These are phyloP conservation scores for Euphorbia tirucalli DNA, from an alignment of 345 rosid genomes.

Conservation along the genomic window DNA sequence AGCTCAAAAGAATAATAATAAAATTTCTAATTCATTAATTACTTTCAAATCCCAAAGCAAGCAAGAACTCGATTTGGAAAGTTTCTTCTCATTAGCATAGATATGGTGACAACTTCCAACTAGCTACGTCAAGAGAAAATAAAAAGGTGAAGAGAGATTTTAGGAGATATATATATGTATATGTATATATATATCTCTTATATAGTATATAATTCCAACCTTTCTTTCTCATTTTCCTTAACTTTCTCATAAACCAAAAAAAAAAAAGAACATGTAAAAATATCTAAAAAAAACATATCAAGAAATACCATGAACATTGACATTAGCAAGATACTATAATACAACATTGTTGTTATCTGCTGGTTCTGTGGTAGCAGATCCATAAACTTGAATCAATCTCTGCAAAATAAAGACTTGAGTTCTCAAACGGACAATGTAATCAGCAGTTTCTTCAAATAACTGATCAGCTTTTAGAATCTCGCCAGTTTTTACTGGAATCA, in stretches of 20 bases:
- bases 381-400: constrained; percentile 60
- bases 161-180: no score
- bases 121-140: no score
- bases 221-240: constrained; percentile 11
- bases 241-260: constrained; percentile 7
- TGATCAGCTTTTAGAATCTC: constrained; percentile 38
- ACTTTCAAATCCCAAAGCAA: constrained; percentile 16
- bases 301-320: not conserved
- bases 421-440: constrained; percentile 67
- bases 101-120: no score
- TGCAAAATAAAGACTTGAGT: constrained; percentile 66
- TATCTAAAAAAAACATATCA: constrained; percentile 4
- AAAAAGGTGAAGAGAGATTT: no score
- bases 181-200: no score
- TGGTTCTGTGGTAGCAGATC: constrained; percentile 30
- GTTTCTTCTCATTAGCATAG: not conserved
- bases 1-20: no score
- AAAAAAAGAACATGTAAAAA: not conserved
- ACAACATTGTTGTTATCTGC: constrained; percentile 13
- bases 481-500: constrained; percentile 42
- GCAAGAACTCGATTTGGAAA: constrained; percentile 1
- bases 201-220: no score
- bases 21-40: not conserved
- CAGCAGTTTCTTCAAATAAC: constrained; percentile 77
- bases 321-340: constrained; percentile 18